Percentiles rank a stretch among this genome's conserved stretches.
phyloP scores from a whole-genome alignment of 1,284 basidiomycete species.

The Boletus sp. region DNA sequence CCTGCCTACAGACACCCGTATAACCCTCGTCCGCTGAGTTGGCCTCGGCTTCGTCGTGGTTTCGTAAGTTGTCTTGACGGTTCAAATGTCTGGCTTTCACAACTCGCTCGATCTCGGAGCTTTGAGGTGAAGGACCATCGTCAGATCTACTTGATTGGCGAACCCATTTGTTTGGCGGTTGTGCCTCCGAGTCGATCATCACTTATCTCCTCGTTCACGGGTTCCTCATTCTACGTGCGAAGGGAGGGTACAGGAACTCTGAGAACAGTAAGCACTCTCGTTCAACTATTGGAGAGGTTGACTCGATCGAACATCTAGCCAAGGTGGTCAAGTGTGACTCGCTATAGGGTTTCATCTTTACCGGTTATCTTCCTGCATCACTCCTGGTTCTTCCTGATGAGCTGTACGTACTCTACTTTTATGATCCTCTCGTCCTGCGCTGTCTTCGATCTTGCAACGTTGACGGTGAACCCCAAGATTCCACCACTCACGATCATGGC shows the following conservation, averaged over 20 bases:
- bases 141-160: constrained; percentile 92
- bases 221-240: constrained; percentile 80
- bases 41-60: constrained; percentile 88
- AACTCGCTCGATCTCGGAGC: constrained; percentile 50
- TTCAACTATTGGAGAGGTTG: not conserved
- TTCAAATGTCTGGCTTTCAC: not conserved
- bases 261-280: constrained; percentile 67
- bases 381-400: constrained; percentile 97
- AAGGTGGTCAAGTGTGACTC: constrained; percentile 90
- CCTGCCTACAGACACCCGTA: constrained; percentile 93
- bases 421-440: constrained; percentile 77
- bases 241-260: constrained; percentile 90
- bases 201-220: constrained; percentile 69
- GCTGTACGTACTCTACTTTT: constrained; percentile 95
- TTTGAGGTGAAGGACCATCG: constrained; percentile 98
- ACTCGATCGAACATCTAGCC: constrained; percentile 42
- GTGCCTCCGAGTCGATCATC: constrained; percentile 67
- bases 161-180: constrained; percentile 94
- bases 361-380: constrained; percentile 96
- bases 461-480: constrained; percentile 69
- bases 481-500: constrained; percentile 73
- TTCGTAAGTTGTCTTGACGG: constrained; percentile 60
- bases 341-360: constrained; percentile 85
- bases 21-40: constrained; percentile 86
- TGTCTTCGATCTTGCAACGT: constrained; percentile 85